These are phyloP conservation scores for Quercus engelmannii DNA, from an alignment of 306 rosid species.

Conservation along the genomic window DNA sequence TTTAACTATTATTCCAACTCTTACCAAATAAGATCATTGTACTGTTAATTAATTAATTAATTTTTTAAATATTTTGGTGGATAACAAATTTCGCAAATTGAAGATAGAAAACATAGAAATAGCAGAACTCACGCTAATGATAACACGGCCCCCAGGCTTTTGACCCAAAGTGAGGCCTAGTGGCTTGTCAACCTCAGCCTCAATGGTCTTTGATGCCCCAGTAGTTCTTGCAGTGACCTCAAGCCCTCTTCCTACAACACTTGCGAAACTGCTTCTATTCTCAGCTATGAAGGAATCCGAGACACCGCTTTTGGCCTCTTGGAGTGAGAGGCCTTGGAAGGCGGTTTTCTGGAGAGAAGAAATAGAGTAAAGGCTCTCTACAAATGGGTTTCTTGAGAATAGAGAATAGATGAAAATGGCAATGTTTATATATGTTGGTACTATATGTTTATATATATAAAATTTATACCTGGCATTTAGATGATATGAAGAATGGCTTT, in stretches of 20 bases:
- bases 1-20: no score
- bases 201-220: conserved; percentile 81
- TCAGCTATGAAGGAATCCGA: conserved; percentile 36
- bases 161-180: conserved; percentile 97
- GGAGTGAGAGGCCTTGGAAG: conserved; percentile 71
- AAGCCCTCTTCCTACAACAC: conserved; percentile 35
- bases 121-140: conserved; percentile 60
- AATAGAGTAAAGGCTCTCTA: background rate
- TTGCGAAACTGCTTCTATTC: conserved; percentile 19
- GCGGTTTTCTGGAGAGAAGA: conserved; percentile 49
- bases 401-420: background rate
- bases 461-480: conserved; percentile 43
- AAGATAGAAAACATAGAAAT: background rate
- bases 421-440: no score
- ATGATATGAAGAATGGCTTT: conserved; percentile 26
- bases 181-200: conserved; percentile 94
- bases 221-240: conserved; percentile 68
- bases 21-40: background rate
- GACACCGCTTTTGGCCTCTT: conserved; percentile 58
- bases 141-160: conserved; percentile 71
- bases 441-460: background rate
- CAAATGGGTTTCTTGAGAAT: background rate
- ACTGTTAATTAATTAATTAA: background rate
- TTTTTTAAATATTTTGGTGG: background rate
- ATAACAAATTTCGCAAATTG: background rate